A percentile compares a stretch with the other conserved stretches of the same genome.
phyloP scores from a whole-genome alignment of 106 monocot genomes.

The Ottelia alismoides region DNA sequence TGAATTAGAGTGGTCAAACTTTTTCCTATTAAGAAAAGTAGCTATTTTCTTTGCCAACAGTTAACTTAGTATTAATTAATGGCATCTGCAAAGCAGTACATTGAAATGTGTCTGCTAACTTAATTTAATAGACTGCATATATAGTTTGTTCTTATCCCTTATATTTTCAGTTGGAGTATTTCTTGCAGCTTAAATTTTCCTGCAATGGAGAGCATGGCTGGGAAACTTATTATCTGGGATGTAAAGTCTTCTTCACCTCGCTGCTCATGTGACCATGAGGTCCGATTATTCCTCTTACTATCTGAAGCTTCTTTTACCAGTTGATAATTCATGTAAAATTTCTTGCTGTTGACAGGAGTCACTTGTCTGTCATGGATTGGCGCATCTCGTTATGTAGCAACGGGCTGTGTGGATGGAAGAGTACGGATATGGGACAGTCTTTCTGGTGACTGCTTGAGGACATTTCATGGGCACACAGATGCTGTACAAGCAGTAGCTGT shows the following conservation, averaged over 20 bases:
- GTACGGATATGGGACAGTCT: constrained; percentile 83
- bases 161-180: too few relatives aligned
- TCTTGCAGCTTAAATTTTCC: constrained; percentile 38
- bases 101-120: too few relatives aligned
- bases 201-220: constrained; percentile 79
- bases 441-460: constrained; percentile 51
- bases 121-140: too few relatives aligned
- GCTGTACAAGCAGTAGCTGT: constrained; percentile 44
- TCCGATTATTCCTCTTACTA: constrained; percentile 7
- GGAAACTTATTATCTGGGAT: constrained; percentile 90
- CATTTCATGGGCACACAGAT: constrained; percentile 46
- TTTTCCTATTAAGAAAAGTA: too few relatives aligned
- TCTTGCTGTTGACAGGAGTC: constrained; percentile 35
- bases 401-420: constrained; percentile 72
- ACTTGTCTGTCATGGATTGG: constrained; percentile 73
- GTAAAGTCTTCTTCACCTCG: constrained; percentile 35
- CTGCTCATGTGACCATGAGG: constrained; percentile 68
- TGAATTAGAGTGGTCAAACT: too few relatives aligned
- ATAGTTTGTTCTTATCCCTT: too few relatives aligned
- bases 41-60: too few relatives aligned
- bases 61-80: too few relatives aligned
- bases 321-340: background rate
- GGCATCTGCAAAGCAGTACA: too few relatives aligned
- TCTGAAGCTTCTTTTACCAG: background rate
- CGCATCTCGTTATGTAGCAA: constrained; percentile 41